Conservation (phyloP, 2,329 filamentous ascomycete genomes). For the Lecanosticta acicola region DNA sequence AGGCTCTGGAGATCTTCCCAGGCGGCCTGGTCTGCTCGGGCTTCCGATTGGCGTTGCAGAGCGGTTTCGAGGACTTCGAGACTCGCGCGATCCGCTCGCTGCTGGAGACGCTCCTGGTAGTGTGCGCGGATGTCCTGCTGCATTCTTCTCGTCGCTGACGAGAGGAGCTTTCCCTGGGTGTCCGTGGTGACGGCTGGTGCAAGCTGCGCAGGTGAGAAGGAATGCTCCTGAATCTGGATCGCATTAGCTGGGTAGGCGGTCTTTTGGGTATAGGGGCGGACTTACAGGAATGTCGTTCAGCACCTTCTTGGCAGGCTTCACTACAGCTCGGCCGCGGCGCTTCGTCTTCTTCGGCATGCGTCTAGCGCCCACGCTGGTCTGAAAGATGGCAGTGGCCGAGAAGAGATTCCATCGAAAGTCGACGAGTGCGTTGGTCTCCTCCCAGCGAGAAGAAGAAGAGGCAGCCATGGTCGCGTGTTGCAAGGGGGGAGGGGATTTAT, state of each 20-base stretch:
- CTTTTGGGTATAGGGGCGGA: not conserved
- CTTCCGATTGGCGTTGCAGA: not conserved
- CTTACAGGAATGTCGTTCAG: not conserved
- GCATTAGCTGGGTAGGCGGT: not conserved
- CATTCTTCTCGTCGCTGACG: not conserved
- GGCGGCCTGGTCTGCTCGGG: no score
- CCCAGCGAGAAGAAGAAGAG: no score
- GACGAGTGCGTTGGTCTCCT: no score
- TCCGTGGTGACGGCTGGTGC: not conserved
- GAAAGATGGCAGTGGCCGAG: not conserved
- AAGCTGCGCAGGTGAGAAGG: not conserved
- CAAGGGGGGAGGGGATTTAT: no score
- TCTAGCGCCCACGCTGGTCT: not conserved
- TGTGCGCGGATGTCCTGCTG: not conserved
- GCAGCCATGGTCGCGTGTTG: no score
- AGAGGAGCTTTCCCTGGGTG: not conserved
- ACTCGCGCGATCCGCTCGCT: not conserved
- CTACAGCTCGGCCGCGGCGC: not conserved
- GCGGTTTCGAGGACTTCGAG: not conserved
- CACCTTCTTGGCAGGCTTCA: not conserved
- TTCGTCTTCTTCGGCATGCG: no score
- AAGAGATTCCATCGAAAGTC: not conserved
- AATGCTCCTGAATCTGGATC: not conserved
- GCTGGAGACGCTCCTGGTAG: not conserved
- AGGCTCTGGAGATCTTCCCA: not conserved